phyloP scores from a whole-genome alignment of 2,329 filamentous ascomycete genomes.

The Fusarium sp. region DNA sequence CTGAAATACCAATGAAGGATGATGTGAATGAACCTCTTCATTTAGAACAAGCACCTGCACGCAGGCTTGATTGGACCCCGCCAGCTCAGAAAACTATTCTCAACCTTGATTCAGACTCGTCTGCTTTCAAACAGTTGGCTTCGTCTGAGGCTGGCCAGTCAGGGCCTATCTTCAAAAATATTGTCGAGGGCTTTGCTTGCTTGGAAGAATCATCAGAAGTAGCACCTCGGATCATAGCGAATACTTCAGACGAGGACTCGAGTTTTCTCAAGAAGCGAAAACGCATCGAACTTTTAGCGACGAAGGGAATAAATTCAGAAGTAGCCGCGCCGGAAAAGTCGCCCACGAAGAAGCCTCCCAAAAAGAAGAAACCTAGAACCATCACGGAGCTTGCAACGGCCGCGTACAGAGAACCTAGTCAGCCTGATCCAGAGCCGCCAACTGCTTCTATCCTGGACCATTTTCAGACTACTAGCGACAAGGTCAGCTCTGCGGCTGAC shows the following conservation, averaged over 20 bases:
- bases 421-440: slow-evolving; percentile 47
- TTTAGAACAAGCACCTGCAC: slow-evolving; percentile 62
- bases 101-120: slow-evolving; percentile 48
- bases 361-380: slow-evolving; percentile 80
- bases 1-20: slow-evolving; percentile 27
- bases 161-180: slow-evolving; percentile 55
- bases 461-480: slow-evolving; percentile 42
- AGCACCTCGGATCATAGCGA: slow-evolving; percentile 19
- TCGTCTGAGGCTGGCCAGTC: slow-evolving; percentile 20
- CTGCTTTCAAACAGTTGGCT: slow-evolving; percentile 31
- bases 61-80: slow-evolving; percentile 76
- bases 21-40: slow-evolving; percentile 51
- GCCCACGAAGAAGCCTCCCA: slow-evolving; percentile 64
- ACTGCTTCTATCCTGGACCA: slow-evolving; percentile 59
- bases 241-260: slow-evolving; percentile 45
- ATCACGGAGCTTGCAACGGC: slow-evolving; percentile 83
- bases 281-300: slow-evolving; percentile 61
- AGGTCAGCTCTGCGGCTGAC: background rate
- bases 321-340: slow-evolving; percentile 44
- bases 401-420: slow-evolving; percentile 62
- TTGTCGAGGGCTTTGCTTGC: slow-evolving; percentile 58
- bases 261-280: slow-evolving; percentile 65
- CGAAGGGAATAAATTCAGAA: slow-evolving; percentile 42
- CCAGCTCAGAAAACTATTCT: slow-evolving; percentile 56
- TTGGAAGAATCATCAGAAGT: slow-evolving; percentile 43